Base-by-base conservation (phyloP, 2,329 filamentous ascomycete species). In the Fusarium sp. region DNA sequence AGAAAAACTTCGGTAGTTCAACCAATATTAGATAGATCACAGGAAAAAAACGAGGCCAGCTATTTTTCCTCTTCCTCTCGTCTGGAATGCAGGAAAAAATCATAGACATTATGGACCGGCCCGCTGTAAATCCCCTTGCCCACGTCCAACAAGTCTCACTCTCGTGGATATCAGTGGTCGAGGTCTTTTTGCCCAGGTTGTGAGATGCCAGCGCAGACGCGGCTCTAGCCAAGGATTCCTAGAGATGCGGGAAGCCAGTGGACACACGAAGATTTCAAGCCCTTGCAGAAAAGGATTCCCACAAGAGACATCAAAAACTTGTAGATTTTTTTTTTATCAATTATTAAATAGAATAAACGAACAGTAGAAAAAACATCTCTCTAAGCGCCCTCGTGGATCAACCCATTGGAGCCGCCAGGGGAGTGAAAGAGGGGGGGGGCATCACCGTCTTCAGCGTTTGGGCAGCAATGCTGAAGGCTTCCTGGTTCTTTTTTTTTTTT, bases 311-410 rank as follows among this genome's bases (percentile, higher is more conserved):
- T 22, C 40, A 56, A 27, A 18, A 29, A 66, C 24, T 10, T 24
- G 6, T 16, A 35, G 34, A 57, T 29, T 57, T 35, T 38, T 20
- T 13, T 9, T 22, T 13, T 45, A 11, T 22, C 7, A 52, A 40
- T 57, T 66, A 56, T 34, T 66, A 27, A 37, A 57, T 3, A 2
- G 29, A 22, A 22, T n/a, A n/a, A 24, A 20, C 42, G 47, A 52
- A 57, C 52, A 24, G 54, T 42, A 34, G 45, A 34, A 58, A 40
- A 20, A 45, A 24, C 57, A 35, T 34, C 61, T 59, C 60, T 74
- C 60, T 74, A 73, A 73, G 71, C 71, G 71, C 71, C 71, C 37
- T 62, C 71, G 64, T 74, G 71, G 71, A 62, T 67, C 71, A 74
- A 71, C 62, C 56, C 56, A 37, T 70, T 70, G 64, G 58, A 37